phyloP scores from a whole-genome alignment of 192 early-diverging fungal species.

The Lobosporangium transversale region DNA sequence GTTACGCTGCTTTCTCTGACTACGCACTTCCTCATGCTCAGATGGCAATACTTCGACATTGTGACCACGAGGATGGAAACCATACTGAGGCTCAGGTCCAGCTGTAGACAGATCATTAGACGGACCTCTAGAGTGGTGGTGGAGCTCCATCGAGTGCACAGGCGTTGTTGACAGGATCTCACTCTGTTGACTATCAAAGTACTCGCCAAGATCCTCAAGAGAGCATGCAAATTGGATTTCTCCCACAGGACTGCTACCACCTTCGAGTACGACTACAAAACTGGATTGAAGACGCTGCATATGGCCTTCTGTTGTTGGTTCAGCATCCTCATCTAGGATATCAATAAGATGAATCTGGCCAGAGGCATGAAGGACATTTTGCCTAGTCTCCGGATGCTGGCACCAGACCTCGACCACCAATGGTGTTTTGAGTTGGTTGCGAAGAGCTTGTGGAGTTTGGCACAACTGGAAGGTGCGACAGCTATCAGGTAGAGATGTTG shows the following conservation, averaged over 20 bases:
- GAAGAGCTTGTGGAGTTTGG: conserved; percentile 45
- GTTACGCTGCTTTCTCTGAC: conserved; percentile 4
- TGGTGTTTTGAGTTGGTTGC: conserved; percentile 45
- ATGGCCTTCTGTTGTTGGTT: conserved; percentile 22
- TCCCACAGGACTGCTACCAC: conserved; percentile 25
- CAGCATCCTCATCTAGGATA: conserved; percentile 24
- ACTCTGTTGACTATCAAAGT: conserved; percentile 54
- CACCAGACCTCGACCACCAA: conserved; percentile 48
- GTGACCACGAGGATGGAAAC: conserved; percentile 31
- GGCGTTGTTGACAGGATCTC: conserved; percentile 49
- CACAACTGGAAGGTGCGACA: conserved; percentile 48
- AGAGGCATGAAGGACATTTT: conserved; percentile 38
- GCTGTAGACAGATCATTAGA: conserved; percentile 31
- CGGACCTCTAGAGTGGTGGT: conserved; percentile 25
- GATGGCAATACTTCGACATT: conserved; percentile 26
- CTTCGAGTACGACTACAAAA: conserved; percentile 23
- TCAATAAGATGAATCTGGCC: conserved; percentile 48
- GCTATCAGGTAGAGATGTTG: conserved; percentile 25
- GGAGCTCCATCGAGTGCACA: conserved; percentile 51
- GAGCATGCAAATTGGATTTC: conserved; percentile 49
- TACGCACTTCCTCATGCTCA: conserved; percentile 36
- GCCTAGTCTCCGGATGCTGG: conserved; percentile 37
- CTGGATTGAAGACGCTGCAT: conserved; percentile 34
- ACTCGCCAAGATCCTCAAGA: conserved; percentile 49
- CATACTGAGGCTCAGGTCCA: conserved; percentile 44